A percentile compares a stretch with the other conserved stretches of the same genome.
Evolutionary conservation across 2,329 filamentous ascomycete species (phyloP).

Genomic region (Meredithiella fracta): DNA sequence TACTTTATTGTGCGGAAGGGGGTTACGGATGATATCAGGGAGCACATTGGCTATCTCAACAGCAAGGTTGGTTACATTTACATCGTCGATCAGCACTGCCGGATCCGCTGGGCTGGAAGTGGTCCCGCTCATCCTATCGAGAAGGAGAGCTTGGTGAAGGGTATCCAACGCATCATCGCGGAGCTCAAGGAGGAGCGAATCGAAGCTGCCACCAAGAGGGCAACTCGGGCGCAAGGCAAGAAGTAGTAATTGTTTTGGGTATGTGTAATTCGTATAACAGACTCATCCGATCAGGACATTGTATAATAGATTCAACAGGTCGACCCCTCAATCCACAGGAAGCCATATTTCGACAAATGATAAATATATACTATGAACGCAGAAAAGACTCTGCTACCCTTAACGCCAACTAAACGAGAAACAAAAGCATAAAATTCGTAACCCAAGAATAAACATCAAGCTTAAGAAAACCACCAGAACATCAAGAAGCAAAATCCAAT

Average conservation of each 20-base stretch:
- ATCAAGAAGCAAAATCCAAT: conserved; percentile 84
- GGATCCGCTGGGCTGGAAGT: conserved; percentile 88
- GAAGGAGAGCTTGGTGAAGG: conserved; percentile 47
- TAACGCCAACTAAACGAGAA: conserved; percentile 10
- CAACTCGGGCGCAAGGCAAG: not conserved
- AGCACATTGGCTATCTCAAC: conserved; percentile 59
- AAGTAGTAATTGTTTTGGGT: not conserved
- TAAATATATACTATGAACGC: not conserved
- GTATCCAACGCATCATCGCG: conserved; percentile 43
- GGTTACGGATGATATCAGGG: conserved; percentile 43
- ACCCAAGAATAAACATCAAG: not conserved
- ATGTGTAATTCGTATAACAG: not conserved
- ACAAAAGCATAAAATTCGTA: not conserved
- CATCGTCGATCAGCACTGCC: conserved; percentile 70
- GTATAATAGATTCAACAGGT: conserved; percentile 6
- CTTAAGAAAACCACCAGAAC: conserved; percentile 51
- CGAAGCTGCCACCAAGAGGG: conserved; percentile 18
- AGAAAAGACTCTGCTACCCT: conserved; percentile 7
- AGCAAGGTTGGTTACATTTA: conserved; percentile 89
- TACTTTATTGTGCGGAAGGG: conserved; percentile 47
- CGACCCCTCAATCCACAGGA: not conserved
- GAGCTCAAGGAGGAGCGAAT: conserved; percentile 31
- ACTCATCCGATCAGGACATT: not conserved
- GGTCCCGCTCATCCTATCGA: conserved; percentile 50
- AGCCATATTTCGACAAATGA: not conserved